Evolutionary conservation across 139 green algal species (phyloP).

Genomic region (Closterium sp.): DNA sequence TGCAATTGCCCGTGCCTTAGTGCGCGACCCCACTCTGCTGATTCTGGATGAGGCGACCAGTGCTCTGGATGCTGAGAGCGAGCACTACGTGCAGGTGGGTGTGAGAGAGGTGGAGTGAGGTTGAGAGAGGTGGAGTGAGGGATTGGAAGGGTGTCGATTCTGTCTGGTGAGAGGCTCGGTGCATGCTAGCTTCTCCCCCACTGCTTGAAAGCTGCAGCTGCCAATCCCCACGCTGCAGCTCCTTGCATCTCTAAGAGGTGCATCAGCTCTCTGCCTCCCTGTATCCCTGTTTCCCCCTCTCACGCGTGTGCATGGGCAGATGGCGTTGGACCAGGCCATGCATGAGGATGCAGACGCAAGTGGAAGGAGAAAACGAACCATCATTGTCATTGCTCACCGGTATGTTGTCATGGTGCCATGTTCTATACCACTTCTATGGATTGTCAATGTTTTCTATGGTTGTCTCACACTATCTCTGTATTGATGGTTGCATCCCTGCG

Average conservation of each 20-base stretch:
- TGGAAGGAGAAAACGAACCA: constrained; percentile 60
- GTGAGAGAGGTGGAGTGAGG: not conserved
- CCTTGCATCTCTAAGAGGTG: not conserved
- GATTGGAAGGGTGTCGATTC: not conserved
- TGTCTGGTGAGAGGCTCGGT: not conserved
- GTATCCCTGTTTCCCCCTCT: too few species aligned
- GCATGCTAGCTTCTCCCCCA: constrained; percentile 40
- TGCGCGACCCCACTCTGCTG: constrained; percentile 74
- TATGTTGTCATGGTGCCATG: not conserved
- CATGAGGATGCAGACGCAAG: constrained; percentile 13
- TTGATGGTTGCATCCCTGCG: not conserved
- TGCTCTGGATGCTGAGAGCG: constrained; percentile 73
- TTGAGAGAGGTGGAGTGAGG: not conserved
- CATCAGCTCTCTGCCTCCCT: not conserved
- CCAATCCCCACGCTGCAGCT: too few species aligned
- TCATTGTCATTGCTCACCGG: constrained; percentile 83
- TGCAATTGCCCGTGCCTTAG: constrained; percentile 68
- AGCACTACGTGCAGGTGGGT: constrained; percentile 72
- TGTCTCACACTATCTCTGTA: not conserved
- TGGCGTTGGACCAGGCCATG: constrained; percentile 37
- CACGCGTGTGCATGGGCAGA: not conserved
- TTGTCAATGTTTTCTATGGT: not conserved
- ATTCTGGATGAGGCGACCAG: constrained; percentile 88
- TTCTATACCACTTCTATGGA: not conserved
- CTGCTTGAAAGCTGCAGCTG: too few species aligned